phyloP scores from a whole-genome alignment of 352 stramenopile species.

The Phytophthora meadii region DNA sequence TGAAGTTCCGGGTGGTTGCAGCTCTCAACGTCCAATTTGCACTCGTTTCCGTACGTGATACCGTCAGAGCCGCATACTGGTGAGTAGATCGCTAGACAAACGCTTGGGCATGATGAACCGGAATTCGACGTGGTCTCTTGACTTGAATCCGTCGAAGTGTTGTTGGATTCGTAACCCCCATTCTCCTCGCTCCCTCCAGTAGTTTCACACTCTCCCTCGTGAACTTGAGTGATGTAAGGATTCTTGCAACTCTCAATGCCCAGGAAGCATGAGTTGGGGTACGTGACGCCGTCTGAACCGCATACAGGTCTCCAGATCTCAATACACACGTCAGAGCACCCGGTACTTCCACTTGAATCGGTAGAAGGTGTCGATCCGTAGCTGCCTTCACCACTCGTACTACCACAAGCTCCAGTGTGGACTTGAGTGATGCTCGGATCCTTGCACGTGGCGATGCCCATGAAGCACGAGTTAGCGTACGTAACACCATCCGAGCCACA shows the following conservation, averaged over 20 bases:
- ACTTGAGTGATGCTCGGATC: slow-evolving; percentile 36
- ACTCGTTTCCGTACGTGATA: slow-evolving; percentile 45
- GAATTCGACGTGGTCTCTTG: slow-evolving; percentile 8
- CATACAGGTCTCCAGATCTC: slow-evolving; percentile 28
- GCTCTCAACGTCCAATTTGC: slow-evolving; percentile 27
- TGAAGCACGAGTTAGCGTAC: slow-evolving; percentile 19
- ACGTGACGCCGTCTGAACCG: slow-evolving; percentile 40
- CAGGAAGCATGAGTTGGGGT: slow-evolving; percentile 37
- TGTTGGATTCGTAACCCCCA: slow-evolving; percentile 6
- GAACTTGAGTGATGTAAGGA: slow-evolving; percentile 32
- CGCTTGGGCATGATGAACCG: slow-evolving; percentile 17
- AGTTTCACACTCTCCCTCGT: slow-evolving; percentile 41
- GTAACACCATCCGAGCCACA: slow-evolving; percentile 12
- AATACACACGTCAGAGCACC: slow-evolving; percentile 35
- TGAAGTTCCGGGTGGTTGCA: slow-evolving; percentile 31
- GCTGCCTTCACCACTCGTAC: slow-evolving; percentile 11
- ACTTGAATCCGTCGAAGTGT: slow-evolving; percentile 8
- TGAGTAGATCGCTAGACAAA: slow-evolving; percentile 36
- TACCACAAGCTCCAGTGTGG: slow-evolving; percentile 39
- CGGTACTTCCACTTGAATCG: slow-evolving; percentile 11
- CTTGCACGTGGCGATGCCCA: slow-evolving; percentile 37
- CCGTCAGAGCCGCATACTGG: slow-evolving; percentile 47
- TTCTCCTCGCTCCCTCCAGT: neutral
- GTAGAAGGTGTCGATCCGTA: neutral
- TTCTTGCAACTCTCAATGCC: slow-evolving; percentile 21